Evolutionary conservation across 1,139 yeast species (phyloP).

Genomic region (Pichia sp.): DNA sequence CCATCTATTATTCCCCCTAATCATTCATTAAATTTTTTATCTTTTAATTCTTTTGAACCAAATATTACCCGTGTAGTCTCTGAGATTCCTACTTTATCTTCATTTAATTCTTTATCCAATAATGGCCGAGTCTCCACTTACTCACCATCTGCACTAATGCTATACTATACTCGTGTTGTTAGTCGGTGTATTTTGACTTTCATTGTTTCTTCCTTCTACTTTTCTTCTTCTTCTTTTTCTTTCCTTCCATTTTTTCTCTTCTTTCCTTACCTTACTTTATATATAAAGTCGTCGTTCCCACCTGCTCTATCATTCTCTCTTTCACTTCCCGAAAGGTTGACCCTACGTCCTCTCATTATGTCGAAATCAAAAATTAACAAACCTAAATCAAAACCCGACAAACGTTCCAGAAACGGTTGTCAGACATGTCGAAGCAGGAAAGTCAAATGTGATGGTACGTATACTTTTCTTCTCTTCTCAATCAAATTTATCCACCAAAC

Average conservation of each 20-base stretch:
- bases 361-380: neutral
- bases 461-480: neutral
- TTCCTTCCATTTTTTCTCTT: no score
- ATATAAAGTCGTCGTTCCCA: no score
- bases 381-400: neutral
- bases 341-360: no score
- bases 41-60: neutral
- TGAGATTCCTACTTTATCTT: conserved; percentile 6
- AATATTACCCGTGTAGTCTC: conserved; percentile 9
- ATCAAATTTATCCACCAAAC: neutral
- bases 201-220: no score
- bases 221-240: no score
- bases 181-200: no score
- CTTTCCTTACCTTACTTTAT: no score
- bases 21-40: conserved; percentile 5
- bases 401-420: conserved; percentile 22
- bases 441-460: conserved; percentile 31
- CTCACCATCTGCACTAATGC: no score
- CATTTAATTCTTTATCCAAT: conserved; percentile 2
- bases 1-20: conserved; percentile 7
- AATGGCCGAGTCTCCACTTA: no score
- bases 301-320: no score
- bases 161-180: no score
- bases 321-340: no score
- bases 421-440: conserved; percentile 26